These are phyloP conservation scores for Protea cynaroides DNA, from an alignment of 164 flowering plant genomes.

Conservation along the genomic window DNA sequence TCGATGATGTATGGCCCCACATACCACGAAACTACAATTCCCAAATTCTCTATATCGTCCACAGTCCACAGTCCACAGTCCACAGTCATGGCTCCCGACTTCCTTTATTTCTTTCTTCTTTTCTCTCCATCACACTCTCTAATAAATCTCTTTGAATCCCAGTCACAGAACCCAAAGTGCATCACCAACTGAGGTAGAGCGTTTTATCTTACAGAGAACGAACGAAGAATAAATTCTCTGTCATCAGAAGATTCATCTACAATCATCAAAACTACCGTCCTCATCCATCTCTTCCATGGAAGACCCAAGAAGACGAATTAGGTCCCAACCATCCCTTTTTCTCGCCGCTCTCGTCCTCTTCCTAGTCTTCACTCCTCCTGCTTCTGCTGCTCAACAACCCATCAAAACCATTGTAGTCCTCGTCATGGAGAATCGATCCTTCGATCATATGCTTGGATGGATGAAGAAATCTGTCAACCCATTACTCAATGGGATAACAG, in stretches of 20 bases:
- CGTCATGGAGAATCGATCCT: constrained; percentile 76
- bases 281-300: not conserved
- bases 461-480: constrained; percentile 68
- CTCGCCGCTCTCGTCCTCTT: constrained; percentile 19
- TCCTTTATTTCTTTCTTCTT: no score
- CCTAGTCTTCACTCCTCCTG: constrained; percentile 15
- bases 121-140: no score
- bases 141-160: no score
- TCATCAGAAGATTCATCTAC: no score
- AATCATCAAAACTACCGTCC: not conserved
- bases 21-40: not conserved
- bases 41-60: no score
- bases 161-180: not conserved
- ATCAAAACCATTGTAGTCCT: constrained; percentile 69
- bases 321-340: not conserved
- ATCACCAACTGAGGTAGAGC: no score
- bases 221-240: not conserved
- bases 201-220: no score
- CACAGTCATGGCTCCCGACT: no score
- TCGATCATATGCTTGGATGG: constrained; percentile 89
- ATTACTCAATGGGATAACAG: constrained; percentile 65
- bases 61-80: no score
- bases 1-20: not conserved
- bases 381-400: constrained; percentile 33
- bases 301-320: not conserved